Evolutionary conservation across 2,329 filamentous ascomycete species (phyloP).

Genomic region (Stachybotrys elegans): DNA sequence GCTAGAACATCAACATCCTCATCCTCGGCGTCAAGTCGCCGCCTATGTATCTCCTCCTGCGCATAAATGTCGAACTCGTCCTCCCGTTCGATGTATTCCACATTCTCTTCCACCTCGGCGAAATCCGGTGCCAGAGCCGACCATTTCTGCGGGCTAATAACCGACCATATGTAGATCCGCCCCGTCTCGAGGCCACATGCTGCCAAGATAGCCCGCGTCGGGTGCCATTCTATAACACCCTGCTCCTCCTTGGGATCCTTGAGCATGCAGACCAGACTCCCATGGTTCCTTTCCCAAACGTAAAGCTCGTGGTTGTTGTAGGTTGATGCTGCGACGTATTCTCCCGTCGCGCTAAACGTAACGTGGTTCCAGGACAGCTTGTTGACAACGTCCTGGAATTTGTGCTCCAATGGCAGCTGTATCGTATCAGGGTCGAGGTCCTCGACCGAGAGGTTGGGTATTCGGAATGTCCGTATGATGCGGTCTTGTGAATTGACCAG

Average conservation of each 20-base stretch:
- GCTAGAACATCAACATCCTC: slow-evolving; percentile 90
- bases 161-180: slow-evolving; percentile 92
- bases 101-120: slow-evolving; percentile 95
- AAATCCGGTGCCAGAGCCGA: slow-evolving; percentile 96
- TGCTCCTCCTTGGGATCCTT: slow-evolving; percentile 96
- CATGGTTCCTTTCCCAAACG: slow-evolving; percentile 92
- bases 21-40: slow-evolving; percentile 84
- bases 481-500: slow-evolving; percentile 92
- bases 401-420: slow-evolving; percentile 89
- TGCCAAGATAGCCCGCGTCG: slow-evolving; percentile 76
- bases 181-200: slow-evolving; percentile 92
- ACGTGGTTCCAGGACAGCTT: slow-evolving; percentile 95
- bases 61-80: slow-evolving; percentile 98
- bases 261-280: slow-evolving; percentile 91
- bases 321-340: slow-evolving; percentile 94
- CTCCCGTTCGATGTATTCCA: slow-evolving; percentile 91
- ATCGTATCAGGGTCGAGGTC: slow-evolving; percentile 80
- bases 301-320: slow-evolving; percentile 99
- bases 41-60: slow-evolving; percentile 88
- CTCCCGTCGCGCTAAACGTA: slow-evolving; percentile 86
- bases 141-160: slow-evolving; percentile 93
- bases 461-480: slow-evolving; percentile 85
- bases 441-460: slow-evolving; percentile 68
- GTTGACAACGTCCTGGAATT: slow-evolving; percentile 97
- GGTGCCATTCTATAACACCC: slow-evolving; percentile 96